Percentiles rank a stretch among this genome's conserved stretches.
These are phyloP conservation scores for Trichophaea hybrida DNA, from an alignment of 2,329 filamentous ascomycete genomes.

Conservation along the genomic window DNA sequence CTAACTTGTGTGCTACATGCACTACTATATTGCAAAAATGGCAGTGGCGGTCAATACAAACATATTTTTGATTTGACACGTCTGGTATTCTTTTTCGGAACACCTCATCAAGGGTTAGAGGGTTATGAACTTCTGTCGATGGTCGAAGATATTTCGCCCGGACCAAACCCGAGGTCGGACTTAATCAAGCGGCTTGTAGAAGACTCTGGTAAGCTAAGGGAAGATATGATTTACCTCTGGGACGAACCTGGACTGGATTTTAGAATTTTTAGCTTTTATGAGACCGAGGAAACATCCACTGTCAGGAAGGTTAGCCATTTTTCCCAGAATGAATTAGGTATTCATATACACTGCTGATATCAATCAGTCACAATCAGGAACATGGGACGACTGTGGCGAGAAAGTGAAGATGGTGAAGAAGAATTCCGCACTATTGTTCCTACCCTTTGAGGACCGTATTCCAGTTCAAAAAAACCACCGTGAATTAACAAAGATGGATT, in stretches of 20 bases:
- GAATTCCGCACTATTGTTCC: no score
- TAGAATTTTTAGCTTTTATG: slow-evolving; percentile 12
- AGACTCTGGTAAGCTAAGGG: slow-evolving; percentile 6
- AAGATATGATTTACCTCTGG: slow-evolving; percentile 9
- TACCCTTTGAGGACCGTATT: no score
- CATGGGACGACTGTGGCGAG: no score
- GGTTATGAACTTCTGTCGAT: background rate
- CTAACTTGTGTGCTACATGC: background rate
- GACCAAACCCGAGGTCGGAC: background rate
- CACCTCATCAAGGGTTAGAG: slow-evolving; percentile 3
- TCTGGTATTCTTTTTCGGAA: background rate
- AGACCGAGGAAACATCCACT: slow-evolving; percentile 5
- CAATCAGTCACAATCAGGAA: no score
- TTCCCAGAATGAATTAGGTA: no score
- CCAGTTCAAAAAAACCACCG: no score
- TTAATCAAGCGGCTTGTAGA: slow-evolving; percentile 1
- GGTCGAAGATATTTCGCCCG: background rate
- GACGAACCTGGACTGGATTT: background rate
- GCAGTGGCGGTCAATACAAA: background rate
- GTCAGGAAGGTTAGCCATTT: background rate
- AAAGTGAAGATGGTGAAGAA: no score
- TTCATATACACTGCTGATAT: no score
- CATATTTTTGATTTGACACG: background rate
- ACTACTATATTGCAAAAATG: background rate
- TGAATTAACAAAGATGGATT: no score